Evolutionary conservation across 129 eudicot species (phyloP).

Genomic region (Glebionis coronaria): DNA sequence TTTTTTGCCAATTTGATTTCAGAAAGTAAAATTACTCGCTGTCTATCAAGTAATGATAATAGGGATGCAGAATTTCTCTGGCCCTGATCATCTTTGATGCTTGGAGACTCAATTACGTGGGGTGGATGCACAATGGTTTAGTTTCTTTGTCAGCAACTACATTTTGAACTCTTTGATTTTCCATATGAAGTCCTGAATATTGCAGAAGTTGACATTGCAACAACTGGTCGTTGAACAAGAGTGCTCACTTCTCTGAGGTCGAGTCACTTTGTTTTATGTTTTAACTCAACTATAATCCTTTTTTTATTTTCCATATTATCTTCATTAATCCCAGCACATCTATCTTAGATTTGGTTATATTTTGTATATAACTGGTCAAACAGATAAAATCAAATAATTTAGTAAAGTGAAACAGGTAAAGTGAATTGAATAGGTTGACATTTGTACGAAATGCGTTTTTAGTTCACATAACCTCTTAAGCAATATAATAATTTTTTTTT

Average conservation of each 20-base stretch:
- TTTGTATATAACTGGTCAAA: not conserved
- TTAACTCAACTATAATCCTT: not conserved
- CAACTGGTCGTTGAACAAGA: constrained; percentile 44
- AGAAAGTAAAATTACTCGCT: too few species aligned
- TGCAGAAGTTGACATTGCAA: constrained; percentile 75
- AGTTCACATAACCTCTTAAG: too few species aligned
- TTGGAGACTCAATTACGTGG: constrained; percentile 98
- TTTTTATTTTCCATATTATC: not conserved
- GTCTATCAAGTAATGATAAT: too few species aligned
- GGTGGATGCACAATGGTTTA: constrained; percentile 95
- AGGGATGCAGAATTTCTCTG: too few species aligned
- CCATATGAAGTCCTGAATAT: constrained; percentile 86
- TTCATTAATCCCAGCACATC: not conserved
- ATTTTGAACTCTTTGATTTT: constrained; percentile 89
- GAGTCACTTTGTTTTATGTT: not conserved
- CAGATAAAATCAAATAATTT: too few species aligned
- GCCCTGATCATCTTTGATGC: too few species aligned
- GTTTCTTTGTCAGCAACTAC: constrained; percentile 93
- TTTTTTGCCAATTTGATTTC: too few species aligned
- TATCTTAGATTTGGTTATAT: too few species aligned
- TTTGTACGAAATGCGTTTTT: too few species aligned
- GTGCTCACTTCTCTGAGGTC: constrained; percentile 53
- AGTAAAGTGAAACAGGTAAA: too few species aligned
- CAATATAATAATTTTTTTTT: too few species aligned
- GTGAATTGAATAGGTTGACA: too few species aligned